Evolutionary conservation across 345 rosid genomes (phyloP).

Genomic region (Jatropha curcas): DNA sequence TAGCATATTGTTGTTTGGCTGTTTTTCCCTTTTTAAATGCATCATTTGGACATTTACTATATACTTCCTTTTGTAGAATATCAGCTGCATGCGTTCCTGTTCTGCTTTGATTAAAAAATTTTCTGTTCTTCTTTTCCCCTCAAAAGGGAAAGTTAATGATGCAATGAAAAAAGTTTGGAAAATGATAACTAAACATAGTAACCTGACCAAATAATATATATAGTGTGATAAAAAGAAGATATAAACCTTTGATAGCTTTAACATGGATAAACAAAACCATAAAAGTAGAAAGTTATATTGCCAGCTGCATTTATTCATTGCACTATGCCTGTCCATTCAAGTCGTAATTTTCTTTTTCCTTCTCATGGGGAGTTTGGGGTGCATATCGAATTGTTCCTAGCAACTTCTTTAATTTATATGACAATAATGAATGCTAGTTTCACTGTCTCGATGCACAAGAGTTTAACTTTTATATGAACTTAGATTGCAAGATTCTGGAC

Average conservation of each 20-base stretch:
- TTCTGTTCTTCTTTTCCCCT: neutral
- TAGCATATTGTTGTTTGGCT: neutral
- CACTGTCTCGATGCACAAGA: neutral
- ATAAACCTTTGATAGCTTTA: neutral
- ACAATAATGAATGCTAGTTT: neutral
- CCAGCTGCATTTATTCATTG: neutral
- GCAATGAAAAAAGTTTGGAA: neutral
- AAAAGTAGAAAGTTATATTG: neutral
- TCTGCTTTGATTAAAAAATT: neutral
- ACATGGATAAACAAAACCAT: neutral
- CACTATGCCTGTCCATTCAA: neutral
- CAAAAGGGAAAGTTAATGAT: neutral
- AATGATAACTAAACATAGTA: neutral
- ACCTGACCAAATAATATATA: neutral
- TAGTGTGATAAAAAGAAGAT: neutral
- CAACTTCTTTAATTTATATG: neutral
- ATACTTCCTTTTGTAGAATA: neutral
- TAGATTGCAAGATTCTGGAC: neutral
- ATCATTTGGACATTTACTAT: neutral
- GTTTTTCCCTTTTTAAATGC: neutral
- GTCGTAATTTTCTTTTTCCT: neutral
- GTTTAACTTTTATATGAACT: neutral
- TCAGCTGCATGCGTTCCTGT: conserved; percentile 1
- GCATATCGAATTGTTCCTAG: neutral
- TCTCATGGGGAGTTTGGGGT: neutral